Evolutionary conservation across 208 protist species (phyloP).

Genomic region (Blastocrithidia nonstop): DNA sequence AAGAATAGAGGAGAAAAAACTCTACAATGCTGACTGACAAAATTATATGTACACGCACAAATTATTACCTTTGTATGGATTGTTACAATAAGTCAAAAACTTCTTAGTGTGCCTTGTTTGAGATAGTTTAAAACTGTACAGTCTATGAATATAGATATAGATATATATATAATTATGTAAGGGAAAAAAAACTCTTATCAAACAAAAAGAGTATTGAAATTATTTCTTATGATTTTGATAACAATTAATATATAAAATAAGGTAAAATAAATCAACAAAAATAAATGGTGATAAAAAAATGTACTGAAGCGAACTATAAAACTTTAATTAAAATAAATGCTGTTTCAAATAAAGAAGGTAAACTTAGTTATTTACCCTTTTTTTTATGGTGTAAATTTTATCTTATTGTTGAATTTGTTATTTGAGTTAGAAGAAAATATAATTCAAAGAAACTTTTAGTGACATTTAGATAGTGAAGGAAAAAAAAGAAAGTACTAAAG

Average conservation of each 20-base stretch:
- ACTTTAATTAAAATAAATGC: conserved; percentile 1
- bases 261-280: background rate
- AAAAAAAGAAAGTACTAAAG: background rate
- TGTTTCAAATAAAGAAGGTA: conserved; percentile 1
- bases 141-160: background rate
- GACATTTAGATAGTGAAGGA: background rate
- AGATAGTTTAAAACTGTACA: background rate
- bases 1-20: too few species aligned
- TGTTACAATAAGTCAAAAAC: conserved; percentile 6
- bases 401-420: background rate
- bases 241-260: conserved; percentile 2
- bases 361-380: background rate
- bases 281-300: too few species aligned
- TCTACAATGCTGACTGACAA: too few species aligned
- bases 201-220: too few species aligned
- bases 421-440: background rate
- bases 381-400: conserved; percentile 1
- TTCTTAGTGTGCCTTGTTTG: background rate
- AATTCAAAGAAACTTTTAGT: background rate
- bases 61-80: too few species aligned
- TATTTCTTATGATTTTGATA: too few species aligned
- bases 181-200: background rate
- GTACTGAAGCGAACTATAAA: background rate
- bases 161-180: conserved; percentile 1
- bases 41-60: too few species aligned